These are phyloP conservation scores for Xylariaceae sp. DNA, from an alignment of 2,329 filamentous ascomycete species.

Conservation along the genomic window DNA sequence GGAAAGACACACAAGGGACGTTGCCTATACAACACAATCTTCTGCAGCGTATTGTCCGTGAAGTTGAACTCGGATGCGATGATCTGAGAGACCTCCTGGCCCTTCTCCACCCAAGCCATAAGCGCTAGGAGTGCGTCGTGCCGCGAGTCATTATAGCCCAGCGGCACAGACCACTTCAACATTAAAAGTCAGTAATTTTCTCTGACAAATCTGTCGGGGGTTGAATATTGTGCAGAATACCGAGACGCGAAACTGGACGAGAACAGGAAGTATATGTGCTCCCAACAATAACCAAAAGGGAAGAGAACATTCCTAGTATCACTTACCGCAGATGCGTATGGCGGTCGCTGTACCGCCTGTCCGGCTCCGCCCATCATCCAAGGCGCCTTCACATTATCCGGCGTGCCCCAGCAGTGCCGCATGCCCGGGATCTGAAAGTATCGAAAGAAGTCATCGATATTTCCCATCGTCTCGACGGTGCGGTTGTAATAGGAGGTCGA, in stretches of 20 bases:
- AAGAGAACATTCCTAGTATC: not conserved
- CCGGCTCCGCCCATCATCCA: conserved; percentile 42
- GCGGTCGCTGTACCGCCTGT: conserved; percentile 38
- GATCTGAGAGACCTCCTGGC: conserved; percentile 32
- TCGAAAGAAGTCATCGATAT: conserved; percentile 53
- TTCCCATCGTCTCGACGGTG: conserved; percentile 37
- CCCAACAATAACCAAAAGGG: not conserved
- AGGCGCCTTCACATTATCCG: conserved; percentile 38
- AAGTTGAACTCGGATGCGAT: conserved; percentile 42
- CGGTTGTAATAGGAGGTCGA: conserved; percentile 39
- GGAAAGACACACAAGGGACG: conserved; percentile 50
- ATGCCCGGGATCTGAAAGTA: conserved; percentile 56
- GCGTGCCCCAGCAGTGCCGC: conserved; percentile 48
- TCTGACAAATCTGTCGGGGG: too few relatives aligned
- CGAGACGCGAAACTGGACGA: not conserved
- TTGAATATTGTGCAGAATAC: not conserved
- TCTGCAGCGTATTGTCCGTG: conserved; percentile 31
- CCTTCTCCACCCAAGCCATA: conserved; percentile 43
- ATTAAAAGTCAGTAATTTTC: too few relatives aligned
- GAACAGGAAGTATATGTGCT: not conserved
- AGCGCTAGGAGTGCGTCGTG: conserved; percentile 41
- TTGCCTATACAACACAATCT: conserved; percentile 47
- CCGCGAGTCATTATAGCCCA: conserved; percentile 34
- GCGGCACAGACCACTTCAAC: conserved; percentile 37
- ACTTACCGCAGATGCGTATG: conserved; percentile 35